Evolutionary conservation across 2,329 filamentous ascomycete genomes (phyloP).

Genomic region (Blastomyces gilchristii): DNA sequence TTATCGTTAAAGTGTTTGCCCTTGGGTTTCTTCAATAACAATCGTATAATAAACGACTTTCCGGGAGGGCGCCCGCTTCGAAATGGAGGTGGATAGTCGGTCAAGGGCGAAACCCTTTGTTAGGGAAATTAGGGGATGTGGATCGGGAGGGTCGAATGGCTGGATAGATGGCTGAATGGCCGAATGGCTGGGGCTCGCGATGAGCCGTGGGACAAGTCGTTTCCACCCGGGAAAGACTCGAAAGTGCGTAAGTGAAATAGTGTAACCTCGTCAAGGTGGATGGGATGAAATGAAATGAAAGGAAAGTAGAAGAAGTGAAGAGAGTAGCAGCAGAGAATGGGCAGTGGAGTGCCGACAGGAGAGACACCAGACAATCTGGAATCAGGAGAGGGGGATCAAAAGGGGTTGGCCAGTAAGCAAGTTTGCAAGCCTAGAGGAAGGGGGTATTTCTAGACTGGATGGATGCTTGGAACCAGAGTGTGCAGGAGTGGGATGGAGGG

Average conservation of each 20-base stretch:
- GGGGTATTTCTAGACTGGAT: not conserved
- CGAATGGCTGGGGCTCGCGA: conserved; percentile 11
- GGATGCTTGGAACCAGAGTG: conserved; percentile 12
- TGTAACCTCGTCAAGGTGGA: not conserved
- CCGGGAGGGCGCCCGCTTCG: not conserved
- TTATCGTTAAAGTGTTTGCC: not conserved
- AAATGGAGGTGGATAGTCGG: not conserved
- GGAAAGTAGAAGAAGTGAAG: conserved; percentile 5
- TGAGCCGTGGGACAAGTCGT: conserved; percentile 26
- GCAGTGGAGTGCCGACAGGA: conserved; percentile 7
- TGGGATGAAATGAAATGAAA: conserved; percentile 8
- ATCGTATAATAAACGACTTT: not conserved
- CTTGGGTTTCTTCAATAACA: not conserved
- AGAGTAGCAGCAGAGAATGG: not conserved
- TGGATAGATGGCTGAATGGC: not conserved
- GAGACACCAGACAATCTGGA: not conserved
- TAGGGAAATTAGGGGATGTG: not conserved
- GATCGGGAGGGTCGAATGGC: not conserved
- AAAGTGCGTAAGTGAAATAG: conserved; percentile 12
- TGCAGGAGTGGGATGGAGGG: conserved; percentile 10
- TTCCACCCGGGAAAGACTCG: conserved; percentile 33
- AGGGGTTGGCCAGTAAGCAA: conserved; percentile 7
- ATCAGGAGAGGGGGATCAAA: conserved; percentile 7
- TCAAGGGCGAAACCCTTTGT: not conserved
- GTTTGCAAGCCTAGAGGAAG: conserved; percentile 17